Percentiles rank a stretch among this genome's conserved stretches.
Conservation (phyloP, 257 asterid genomes). For the Penstemon newberryi region DNA sequence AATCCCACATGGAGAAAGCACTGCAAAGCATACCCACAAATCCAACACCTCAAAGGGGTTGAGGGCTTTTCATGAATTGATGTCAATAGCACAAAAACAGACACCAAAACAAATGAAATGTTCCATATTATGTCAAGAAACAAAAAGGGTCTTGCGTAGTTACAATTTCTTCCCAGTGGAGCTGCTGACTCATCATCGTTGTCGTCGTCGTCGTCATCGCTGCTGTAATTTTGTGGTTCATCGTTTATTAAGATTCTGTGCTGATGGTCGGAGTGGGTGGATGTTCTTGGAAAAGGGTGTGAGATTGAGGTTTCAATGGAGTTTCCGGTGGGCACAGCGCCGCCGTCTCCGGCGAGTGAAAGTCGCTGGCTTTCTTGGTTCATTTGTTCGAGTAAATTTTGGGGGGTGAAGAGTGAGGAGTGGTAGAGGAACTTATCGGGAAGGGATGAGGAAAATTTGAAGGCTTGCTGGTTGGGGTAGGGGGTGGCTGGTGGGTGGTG, state of each 20-base stretch:
- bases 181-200: slow-evolving; percentile 27
- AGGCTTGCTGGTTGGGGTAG: slow-evolving; percentile 24
- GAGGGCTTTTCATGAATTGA: slow-evolving; percentile 61
- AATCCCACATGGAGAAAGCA: slow-evolving; percentile 74
- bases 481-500: no score
- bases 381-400: slow-evolving; percentile 23
- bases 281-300: slow-evolving; percentile 33
- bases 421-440: slow-evolving; percentile 33
- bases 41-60: slow-evolving; percentile 80
- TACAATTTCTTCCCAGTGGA: slow-evolving; percentile 34
- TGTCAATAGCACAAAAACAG: slow-evolving; percentile 56
- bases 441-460: slow-evolving; percentile 26
- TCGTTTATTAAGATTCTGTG: slow-evolving; percentile 35
- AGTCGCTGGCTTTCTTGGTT: slow-evolving; percentile 32
- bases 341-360: slow-evolving; percentile 14
- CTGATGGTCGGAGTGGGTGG: slow-evolving; percentile 31
- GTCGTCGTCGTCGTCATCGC: slow-evolving; percentile 16
- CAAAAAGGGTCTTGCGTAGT: slow-evolving; percentile 66
- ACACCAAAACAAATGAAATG: slow-evolving; percentile 65
- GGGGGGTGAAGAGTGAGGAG: slow-evolving; percentile 13
- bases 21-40: slow-evolving; percentile 81
- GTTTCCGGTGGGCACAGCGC: slow-evolving; percentile 26
- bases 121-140: slow-evolving; percentile 84
- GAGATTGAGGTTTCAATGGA: slow-evolving; percentile 37
- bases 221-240: slow-evolving; percentile 25